These are phyloP conservation scores for Allantophomopsis cytisporea DNA, from an alignment of 2,329 filamentous ascomycete genomes.

Conservation along the genomic window DNA sequence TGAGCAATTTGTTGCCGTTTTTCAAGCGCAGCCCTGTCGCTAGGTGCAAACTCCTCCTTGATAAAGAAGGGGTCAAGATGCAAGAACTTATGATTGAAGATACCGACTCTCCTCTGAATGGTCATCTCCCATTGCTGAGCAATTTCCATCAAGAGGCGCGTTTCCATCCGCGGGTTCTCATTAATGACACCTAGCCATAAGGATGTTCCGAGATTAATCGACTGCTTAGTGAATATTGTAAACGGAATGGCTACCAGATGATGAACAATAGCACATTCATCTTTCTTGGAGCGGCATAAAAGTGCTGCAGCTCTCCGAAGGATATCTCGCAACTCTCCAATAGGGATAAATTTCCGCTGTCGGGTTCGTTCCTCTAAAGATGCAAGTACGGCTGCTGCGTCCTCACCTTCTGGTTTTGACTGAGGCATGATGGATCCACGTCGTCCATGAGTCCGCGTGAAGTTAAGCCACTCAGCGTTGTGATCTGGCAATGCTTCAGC, in stretches of 20 bases:
- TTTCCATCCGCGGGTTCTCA: slow-evolving; percentile 80
- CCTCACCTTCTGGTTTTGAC: slow-evolving; percentile 38
- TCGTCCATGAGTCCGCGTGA: slow-evolving; percentile 39
- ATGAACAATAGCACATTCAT: slow-evolving; percentile 69
- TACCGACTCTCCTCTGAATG: slow-evolving; percentile 61
- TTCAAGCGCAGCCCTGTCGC: slow-evolving; percentile 61
- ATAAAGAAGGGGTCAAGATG: slow-evolving; percentile 82
- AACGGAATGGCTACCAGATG: slow-evolving; percentile 91
- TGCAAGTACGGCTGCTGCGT: slow-evolving; percentile 51
- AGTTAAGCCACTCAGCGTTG: slow-evolving; percentile 49
- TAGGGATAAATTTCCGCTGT: slow-evolving; percentile 53
- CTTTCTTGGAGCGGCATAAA: slow-evolving; percentile 63
- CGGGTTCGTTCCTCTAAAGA: slow-evolving; percentile 61
- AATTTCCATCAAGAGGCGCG: slow-evolving; percentile 75
- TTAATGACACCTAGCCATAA: slow-evolving; percentile 96
- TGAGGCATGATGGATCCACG: slow-evolving; percentile 25
- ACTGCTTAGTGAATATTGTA: slow-evolving; percentile 82
- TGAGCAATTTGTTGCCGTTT: slow-evolving; percentile 70
- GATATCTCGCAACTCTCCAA: slow-evolving; percentile 66
- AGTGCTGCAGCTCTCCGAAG: slow-evolving; percentile 76
- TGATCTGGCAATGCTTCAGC: slow-evolving; percentile 62
- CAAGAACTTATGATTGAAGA: slow-evolving; percentile 64
- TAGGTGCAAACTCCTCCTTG: slow-evolving; percentile 86
- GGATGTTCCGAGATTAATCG: slow-evolving; percentile 89
- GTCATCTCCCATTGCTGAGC: slow-evolving; percentile 84